Conservation (phyloP, 1,284 basidiomycete species). For the Violaceomyces palustris region DNA sequence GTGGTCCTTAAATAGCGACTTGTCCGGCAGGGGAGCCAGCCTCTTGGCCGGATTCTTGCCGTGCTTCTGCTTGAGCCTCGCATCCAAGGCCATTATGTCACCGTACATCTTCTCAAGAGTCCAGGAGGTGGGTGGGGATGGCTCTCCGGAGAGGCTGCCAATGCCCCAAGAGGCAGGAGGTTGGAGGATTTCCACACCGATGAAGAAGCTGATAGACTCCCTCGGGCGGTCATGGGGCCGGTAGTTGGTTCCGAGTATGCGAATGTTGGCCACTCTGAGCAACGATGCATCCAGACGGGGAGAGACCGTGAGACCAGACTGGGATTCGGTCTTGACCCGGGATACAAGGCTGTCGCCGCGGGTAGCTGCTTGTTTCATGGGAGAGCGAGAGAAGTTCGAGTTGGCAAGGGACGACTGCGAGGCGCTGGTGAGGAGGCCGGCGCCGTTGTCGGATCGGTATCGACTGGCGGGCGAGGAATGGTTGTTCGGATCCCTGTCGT, state of each 20-base stretch:
- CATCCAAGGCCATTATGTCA: constrained; percentile 79
- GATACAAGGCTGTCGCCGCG: constrained; percentile 13
- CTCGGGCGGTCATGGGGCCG: constrained; percentile 78
- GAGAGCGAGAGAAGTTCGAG: too few species aligned
- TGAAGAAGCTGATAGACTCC: constrained; percentile 76
- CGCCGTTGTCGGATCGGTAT: too few species aligned
- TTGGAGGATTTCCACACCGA: constrained; percentile 54
- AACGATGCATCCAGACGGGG: constrained; percentile 41
- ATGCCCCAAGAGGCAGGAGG: constrained; percentile 54
- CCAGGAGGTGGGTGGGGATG: constrained; percentile 69
- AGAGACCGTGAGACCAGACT: constrained; percentile 14
- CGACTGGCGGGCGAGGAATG: too few species aligned
- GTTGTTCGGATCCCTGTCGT: too few species aligned
- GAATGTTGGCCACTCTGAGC: constrained; percentile 34
- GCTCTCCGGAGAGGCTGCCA: constrained; percentile 46
- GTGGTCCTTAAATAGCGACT: constrained; percentile 89
- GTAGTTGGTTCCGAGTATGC: constrained; percentile 62
- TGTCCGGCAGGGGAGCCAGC: constrained; percentile 77
- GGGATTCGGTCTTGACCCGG: constrained; percentile 15
- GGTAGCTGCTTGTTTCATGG: too few species aligned
- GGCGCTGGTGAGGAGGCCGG: neutral
- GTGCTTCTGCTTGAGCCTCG: constrained; percentile 61
- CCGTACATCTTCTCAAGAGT: constrained; percentile 88
- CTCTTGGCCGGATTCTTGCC: constrained; percentile 65
- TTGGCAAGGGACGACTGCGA: neutral